Evolutionary conservation across 495 filamentous ascomycete species (phyloP).

Genomic region (Aspergillus ostianus): DNA sequence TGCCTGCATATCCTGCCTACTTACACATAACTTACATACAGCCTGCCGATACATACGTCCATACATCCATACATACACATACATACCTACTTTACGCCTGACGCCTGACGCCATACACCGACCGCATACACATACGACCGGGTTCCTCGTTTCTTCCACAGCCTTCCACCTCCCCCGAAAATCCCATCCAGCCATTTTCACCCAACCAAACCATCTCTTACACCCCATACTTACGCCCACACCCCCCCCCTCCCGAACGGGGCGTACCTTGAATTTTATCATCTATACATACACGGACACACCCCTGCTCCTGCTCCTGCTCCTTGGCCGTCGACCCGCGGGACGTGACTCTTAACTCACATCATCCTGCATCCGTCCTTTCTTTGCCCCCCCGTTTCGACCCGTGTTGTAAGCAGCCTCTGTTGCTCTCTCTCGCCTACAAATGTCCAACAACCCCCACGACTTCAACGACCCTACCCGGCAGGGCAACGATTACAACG

Average conservation of each 20-base stretch:
- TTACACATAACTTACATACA: constrained; percentile 11
- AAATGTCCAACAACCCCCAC: constrained; percentile 52
- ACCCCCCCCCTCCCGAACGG: neutral
- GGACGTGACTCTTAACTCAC: constrained; percentile 26
- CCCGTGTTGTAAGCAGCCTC: constrained; percentile 21
- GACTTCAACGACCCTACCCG: constrained; percentile 42
- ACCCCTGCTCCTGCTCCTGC: constrained; percentile 14
- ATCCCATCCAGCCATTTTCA: neutral
- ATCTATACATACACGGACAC: constrained; percentile 6
- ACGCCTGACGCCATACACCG: constrained; percentile 7
- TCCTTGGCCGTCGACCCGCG: constrained; percentile 19
- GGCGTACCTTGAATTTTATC: neutral
- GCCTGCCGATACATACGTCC: neutral
- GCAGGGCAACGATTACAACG: constrained; percentile 37
- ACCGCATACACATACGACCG: constrained; percentile 3
- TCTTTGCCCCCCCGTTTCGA: constrained; percentile 14
- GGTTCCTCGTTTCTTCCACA: neutral
- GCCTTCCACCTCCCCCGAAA: neutral
- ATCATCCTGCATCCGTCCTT: constrained; percentile 30
- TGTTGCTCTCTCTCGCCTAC: constrained; percentile 22
- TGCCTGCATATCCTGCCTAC: constrained; percentile 7
- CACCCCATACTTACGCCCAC: neutral
- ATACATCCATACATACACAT: constrained; percentile 6
- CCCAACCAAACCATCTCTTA: constrained; percentile 3
- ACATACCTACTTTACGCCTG: too few species aligned